Evolutionary conservation across 352 stramenopile species (phyloP).

Genomic region (Globisporangium alternatum): DNA sequence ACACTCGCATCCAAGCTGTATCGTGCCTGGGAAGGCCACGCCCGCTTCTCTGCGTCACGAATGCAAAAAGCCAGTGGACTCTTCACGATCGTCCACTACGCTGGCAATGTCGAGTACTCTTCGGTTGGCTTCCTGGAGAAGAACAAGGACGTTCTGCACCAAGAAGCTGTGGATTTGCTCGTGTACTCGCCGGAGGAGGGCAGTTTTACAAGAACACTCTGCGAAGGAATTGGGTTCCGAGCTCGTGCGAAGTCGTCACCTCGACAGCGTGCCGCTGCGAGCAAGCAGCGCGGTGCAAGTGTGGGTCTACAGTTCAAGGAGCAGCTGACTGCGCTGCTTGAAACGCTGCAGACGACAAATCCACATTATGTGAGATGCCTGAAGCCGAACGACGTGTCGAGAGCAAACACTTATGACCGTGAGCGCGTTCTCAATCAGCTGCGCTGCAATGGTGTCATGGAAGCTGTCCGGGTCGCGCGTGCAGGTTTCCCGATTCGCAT

Average conservation of each 20-base stretch:
- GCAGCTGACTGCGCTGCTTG: slow-evolving; percentile 68
- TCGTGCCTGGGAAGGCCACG: slow-evolving; percentile 52
- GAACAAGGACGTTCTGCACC: slow-evolving; percentile 84
- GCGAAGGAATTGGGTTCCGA: slow-evolving; percentile 56
- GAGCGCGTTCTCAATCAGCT: slow-evolving; percentile 85
- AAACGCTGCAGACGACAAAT: slow-evolving; percentile 67
- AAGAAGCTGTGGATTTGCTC: slow-evolving; percentile 79
- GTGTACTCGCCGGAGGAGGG: slow-evolving; percentile 65
- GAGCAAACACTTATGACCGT: slow-evolving; percentile 51
- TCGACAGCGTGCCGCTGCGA: slow-evolving; percentile 47
- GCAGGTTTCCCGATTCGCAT: slow-evolving; percentile 83
- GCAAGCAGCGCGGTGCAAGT: slow-evolving; percentile 70
- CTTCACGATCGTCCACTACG: slow-evolving; percentile 85
- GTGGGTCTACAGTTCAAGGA: slow-evolving; percentile 88
- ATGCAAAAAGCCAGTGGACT: slow-evolving; percentile 70
- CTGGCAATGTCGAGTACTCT: slow-evolving; percentile 78
- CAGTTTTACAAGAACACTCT: slow-evolving; percentile 72
- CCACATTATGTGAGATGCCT: slow-evolving; percentile 89
- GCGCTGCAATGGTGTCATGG: slow-evolving; percentile 81
- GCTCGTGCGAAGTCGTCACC: slow-evolving; percentile 51
- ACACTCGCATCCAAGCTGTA: slow-evolving; percentile 85
- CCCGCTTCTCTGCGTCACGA: slow-evolving; percentile 65
- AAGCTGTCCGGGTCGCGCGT: slow-evolving; percentile 82
- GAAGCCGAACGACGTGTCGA: slow-evolving; percentile 85
- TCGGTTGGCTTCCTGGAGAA: slow-evolving; percentile 78